phyloP scores from a whole-genome alignment of 768 basidiomycete species.

The Russula earlei region DNA sequence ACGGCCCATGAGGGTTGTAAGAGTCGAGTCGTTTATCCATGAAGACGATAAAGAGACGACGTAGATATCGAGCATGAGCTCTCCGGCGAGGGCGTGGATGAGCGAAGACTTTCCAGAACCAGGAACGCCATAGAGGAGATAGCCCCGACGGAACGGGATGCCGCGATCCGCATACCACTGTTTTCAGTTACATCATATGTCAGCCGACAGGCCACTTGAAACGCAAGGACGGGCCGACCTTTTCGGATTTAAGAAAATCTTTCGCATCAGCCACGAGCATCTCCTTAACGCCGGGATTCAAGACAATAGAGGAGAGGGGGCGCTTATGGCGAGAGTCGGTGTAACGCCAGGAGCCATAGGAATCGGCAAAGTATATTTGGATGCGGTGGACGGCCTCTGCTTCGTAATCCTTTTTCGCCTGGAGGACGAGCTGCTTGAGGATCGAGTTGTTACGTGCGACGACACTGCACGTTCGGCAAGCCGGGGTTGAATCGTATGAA shows the following conservation, averaged over 20 bases:
- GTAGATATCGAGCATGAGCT: constrained; percentile 85
- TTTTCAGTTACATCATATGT: neutral
- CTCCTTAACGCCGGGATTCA: constrained; percentile 84
- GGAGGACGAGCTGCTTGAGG: constrained; percentile 80
- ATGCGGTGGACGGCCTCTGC: constrained; percentile 80
- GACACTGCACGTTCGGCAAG: constrained; percentile 39
- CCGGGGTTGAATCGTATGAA: neutral
- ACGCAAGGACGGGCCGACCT: constrained; percentile 34
- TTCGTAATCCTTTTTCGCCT: constrained; percentile 85
- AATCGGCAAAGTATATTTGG: constrained; percentile 85
- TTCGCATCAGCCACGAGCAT: constrained; percentile 75
- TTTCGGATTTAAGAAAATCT: constrained; percentile 78
- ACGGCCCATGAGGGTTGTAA: constrained; percentile 78
- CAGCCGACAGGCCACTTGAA: constrained; percentile 6
- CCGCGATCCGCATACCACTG: constrained; percentile 92
- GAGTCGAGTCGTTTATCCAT: constrained; percentile 82
- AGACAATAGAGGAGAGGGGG: constrained; percentile 79
- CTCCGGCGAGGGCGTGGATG: constrained; percentile 82
- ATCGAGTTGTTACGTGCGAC: constrained; percentile 77
- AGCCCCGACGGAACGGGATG: constrained; percentile 85
- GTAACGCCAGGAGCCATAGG: constrained; percentile 82
- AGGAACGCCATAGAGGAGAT: constrained; percentile 74
- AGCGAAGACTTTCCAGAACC: constrained; percentile 83
- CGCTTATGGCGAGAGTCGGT: constrained; percentile 82
- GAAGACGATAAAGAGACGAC: constrained; percentile 79